These are phyloP conservation scores for Coleophoma cylindrospora DNA, from an alignment of 2,329 filamentous ascomycete species.

Conservation along the genomic window DNA sequence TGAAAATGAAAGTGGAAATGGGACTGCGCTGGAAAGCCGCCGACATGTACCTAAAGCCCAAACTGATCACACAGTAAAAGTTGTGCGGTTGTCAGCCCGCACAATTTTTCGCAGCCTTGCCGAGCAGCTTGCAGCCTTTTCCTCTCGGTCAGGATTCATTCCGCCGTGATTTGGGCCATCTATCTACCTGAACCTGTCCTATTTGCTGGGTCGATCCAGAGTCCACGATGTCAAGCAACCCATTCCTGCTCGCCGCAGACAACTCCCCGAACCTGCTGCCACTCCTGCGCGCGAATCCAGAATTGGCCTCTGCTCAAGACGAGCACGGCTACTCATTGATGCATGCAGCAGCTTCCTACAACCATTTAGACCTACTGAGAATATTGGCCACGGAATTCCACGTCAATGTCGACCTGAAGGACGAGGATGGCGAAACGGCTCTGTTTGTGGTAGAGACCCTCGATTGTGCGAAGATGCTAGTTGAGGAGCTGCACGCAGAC, in stretches of 20 bases:
- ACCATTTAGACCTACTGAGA: constrained; percentile 75
- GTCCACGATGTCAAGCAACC: constrained; percentile 33
- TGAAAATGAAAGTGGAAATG: too few species aligned
- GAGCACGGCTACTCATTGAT: constrained; percentile 90
- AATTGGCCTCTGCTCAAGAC: constrained; percentile 77
- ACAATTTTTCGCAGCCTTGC: not conserved
- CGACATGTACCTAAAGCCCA: too few species aligned
- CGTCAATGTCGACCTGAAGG: constrained; percentile 74
- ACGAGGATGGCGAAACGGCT: constrained; percentile 92
- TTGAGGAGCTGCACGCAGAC: constrained; percentile 78
- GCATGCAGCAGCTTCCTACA: constrained; percentile 91
- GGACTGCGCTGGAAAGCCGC: too few species aligned
- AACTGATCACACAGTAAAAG: not conserved
- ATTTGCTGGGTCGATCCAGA: not conserved
- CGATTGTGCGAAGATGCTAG: constrained; percentile 70
- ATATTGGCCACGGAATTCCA: constrained; percentile 69
- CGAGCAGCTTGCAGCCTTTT: not conserved
- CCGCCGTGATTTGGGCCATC: too few species aligned
- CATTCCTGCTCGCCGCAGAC: constrained; percentile 76
- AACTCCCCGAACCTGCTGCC: constrained; percentile 68
- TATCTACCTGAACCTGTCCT: not conserved
- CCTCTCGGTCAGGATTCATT: not conserved
- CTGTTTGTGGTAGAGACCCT: constrained; percentile 85
- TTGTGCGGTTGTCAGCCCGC: not conserved
- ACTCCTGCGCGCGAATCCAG: constrained; percentile 67